These are phyloP conservation scores for Monosporascus sp. DNA, from an alignment of 2,329 filamentous ascomycete species.

Conservation along the genomic window DNA sequence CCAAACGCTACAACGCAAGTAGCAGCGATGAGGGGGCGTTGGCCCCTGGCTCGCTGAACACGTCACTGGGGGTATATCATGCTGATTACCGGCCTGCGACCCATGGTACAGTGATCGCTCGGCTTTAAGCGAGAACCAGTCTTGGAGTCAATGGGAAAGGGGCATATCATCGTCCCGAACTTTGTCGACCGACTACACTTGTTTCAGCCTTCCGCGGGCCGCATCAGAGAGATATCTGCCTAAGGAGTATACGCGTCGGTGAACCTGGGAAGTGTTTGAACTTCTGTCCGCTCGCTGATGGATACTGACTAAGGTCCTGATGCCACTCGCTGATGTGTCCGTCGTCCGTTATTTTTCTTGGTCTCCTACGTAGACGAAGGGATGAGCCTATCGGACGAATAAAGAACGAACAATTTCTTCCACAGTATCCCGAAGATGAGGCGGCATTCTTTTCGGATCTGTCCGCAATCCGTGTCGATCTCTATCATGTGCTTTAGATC, in stretches of 20 bases:
- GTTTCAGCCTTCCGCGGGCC: neutral
- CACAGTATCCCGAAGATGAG: neutral
- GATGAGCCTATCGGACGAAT: neutral
- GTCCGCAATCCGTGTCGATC: neutral
- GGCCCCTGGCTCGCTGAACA: constrained; percentile 15
- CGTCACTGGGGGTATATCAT: constrained; percentile 13
- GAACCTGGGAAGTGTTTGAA: neutral
- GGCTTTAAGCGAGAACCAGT: constrained; percentile 8
- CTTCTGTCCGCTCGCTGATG: neutral
- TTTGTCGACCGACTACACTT: neutral
- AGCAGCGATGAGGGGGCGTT: constrained; percentile 5
- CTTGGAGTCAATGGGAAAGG: constrained; percentile 5
- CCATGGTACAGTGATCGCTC: constrained; percentile 7
- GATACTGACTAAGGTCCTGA: neutral
- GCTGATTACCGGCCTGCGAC: constrained; percentile 14
- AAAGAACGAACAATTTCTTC: neutral
- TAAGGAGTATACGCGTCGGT: neutral
- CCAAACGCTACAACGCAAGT: neutral
- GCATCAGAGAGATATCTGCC: neutral
- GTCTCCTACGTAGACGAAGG: neutral
- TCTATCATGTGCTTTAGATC: neutral
- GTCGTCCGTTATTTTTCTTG: neutral
- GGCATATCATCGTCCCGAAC: constrained; percentile 7
- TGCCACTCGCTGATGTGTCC: too few species aligned
- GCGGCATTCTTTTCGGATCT: neutral